phyloP scores from a whole-genome alignment of 2,329 filamentous ascomycete species.

The Chalara sp. region DNA sequence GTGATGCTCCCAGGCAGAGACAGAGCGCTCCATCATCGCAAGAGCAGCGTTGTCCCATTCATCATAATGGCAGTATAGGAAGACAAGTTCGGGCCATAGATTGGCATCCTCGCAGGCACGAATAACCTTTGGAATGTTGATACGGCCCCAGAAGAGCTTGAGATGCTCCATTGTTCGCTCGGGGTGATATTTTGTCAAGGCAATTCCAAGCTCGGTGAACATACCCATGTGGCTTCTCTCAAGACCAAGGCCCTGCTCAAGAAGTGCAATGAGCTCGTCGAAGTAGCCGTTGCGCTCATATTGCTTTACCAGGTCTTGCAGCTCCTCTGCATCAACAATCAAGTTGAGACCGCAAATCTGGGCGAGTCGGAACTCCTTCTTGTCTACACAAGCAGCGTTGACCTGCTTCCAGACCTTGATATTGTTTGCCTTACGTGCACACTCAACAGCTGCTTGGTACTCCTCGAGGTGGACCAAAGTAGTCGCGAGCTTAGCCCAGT shows the following conservation, averaged over 20 bases:
- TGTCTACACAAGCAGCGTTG: conserved; percentile 88
- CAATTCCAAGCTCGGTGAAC: conserved; percentile 90
- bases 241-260: conserved; percentile 90
- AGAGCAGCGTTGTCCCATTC: conserved; percentile 96
- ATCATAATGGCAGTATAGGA: conserved; percentile 97
- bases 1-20: conserved; percentile 98
- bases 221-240: conserved; percentile 82
- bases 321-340: conserved; percentile 93
- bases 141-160: conserved; percentile 95
- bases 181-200: conserved; percentile 88
- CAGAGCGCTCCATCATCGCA: conserved; percentile 94
- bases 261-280: conserved; percentile 88
- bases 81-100: conserved; percentile 95
- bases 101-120: conserved; percentile 88
- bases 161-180: conserved; percentile 97
- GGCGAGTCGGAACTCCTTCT: conserved; percentile 98
- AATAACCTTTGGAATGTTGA: conserved; percentile 98
- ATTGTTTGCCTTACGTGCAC: conserved; percentile 96
- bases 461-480: conserved; percentile 92
- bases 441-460: conserved; percentile 96
- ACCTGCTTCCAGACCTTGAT: conserved; percentile 99
- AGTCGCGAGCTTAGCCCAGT: conserved; percentile 98
- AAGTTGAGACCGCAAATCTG: conserved; percentile 98
- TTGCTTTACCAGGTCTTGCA: conserved; percentile 87
- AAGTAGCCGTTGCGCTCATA: conserved; percentile 98